These are phyloP conservation scores for Mucuna pruriens DNA, from an alignment of 306 rosid species.

Conservation along the genomic window DNA sequence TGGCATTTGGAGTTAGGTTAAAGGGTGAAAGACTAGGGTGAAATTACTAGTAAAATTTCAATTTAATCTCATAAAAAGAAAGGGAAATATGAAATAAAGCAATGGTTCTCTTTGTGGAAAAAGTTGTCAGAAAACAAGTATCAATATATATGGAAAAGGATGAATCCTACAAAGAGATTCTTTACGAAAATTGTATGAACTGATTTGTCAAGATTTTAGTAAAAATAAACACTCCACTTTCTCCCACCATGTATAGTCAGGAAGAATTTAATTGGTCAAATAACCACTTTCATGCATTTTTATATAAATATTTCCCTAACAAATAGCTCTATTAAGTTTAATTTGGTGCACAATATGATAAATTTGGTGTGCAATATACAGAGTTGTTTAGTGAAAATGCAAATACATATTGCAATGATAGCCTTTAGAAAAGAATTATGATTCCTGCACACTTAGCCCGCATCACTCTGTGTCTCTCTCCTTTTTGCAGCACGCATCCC, in stretches of 20 bases:
- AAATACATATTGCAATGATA: not conserved
- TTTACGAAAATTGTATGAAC: not conserved
- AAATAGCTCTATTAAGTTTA: not conserved
- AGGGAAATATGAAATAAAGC: not conserved
- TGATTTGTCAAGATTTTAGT: not conserved
- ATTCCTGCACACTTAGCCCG: not conserved
- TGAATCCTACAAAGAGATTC: not conserved
- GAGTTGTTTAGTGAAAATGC: not conserved
- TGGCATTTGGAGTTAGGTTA: conserved; percentile 20
- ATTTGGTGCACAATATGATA: not conserved
- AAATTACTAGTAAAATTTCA: not conserved
- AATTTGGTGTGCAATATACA: not conserved
- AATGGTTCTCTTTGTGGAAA: not conserved
- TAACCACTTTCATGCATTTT: not conserved
- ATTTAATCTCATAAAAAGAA: not conserved
- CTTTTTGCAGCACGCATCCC: not conserved
- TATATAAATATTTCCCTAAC: not conserved
- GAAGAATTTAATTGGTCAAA: not conserved
- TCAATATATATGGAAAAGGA: not conserved
- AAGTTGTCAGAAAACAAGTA: not conserved
- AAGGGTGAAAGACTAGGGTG: not conserved
- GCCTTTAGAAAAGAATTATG: not conserved
- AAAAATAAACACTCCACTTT: not conserved
- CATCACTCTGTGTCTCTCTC: not conserved
- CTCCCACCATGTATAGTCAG: not conserved